These are phyloP conservation scores for Eucalyptus brandiana DNA, from an alignment of 345 rosid genomes.

Conservation along the genomic window DNA sequence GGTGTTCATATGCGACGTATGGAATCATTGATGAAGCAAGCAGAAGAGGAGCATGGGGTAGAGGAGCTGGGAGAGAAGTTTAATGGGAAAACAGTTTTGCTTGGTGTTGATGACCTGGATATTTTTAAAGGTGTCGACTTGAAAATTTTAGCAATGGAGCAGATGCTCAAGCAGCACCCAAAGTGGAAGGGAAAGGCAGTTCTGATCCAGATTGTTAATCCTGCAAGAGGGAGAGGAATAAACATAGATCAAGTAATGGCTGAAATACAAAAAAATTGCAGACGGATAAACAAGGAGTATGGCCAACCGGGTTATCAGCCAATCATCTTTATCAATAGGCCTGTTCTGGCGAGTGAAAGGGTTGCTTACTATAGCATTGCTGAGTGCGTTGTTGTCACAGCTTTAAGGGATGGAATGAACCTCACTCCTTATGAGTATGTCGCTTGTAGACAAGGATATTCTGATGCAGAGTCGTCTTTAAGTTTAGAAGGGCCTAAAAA, in stretches of 20 bases:
- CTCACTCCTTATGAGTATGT: constrained; percentile 21
- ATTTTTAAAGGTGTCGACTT: constrained; percentile 23
- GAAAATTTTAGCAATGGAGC: constrained; percentile 22
- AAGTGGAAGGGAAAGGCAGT: constrained; percentile 13
- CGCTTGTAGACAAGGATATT: constrained; percentile 17
- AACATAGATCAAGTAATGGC: constrained; percentile 6
- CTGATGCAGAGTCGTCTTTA: neutral
- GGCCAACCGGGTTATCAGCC: constrained; percentile 23
- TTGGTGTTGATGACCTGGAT: constrained; percentile 26
- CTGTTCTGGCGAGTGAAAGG: constrained; percentile 10
- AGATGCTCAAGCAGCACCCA: constrained; percentile 17
- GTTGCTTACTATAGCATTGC: constrained; percentile 21
- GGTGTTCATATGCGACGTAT: constrained; percentile 31
- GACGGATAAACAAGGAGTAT: constrained; percentile 14
- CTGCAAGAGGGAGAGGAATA: constrained; percentile 19
- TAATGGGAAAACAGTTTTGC: constrained; percentile 12
- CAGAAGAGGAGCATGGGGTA: constrained; percentile 4
- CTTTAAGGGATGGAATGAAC: constrained; percentile 33
- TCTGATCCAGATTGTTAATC: constrained; percentile 24
- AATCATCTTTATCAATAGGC: constrained; percentile 10
- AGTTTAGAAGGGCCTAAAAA: neutral
- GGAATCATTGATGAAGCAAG: constrained; percentile 7
- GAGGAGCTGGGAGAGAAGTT: constrained; percentile 11
- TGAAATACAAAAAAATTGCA: constrained; percentile 7
- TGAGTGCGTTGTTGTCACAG: constrained; percentile 27